Evolutionary conservation across 2,329 filamentous ascomycete species (phyloP), one percentile per base, ranked within the genome.

Genomic region (Cadophora gregata): DNA sequence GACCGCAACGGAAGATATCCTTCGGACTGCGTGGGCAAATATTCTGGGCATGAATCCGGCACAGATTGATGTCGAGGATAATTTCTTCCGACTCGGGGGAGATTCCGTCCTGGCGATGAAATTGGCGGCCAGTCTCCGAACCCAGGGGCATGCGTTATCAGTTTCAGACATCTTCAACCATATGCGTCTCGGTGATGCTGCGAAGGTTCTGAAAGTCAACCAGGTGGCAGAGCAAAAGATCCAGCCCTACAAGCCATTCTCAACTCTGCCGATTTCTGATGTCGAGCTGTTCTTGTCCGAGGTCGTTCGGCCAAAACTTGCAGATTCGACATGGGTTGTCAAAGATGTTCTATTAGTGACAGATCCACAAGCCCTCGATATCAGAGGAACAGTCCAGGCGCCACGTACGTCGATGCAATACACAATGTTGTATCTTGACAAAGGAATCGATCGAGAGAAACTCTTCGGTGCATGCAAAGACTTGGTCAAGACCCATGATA

Each of bases 151-250:
- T 60, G 74, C 75, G 29, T 72, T 82, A 59, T 80, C 79, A 7
- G 79, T 82, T 21, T 79, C 79, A 5, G 79, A 81, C 69, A 78
- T 81, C 47, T 82, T 82, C 75, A 75, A 76, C 50, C 78, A 80
- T 45, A 71, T 67, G 62, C 69, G 68, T 4, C 69, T 73, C 33
- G 55, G 62, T 24, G 70, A 73, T 45, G 65, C 63, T 16, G 71
- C 68, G 73, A 75, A 76, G 29, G 75, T 73, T 0, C 58, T 81
- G 33, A 78, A 77, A 69, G 71, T 78, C 19, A 73, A 73, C 14
- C 67, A 70, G 1, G 69, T 67, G 1, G 65, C 73, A 9, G 63
- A 72, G 7, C 47, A 73, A 1, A 62, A 36, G 1, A 14, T 63
- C 0, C 65, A 77, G 31, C 50, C 74, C 0, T 78, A 79, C 68